phyloP scores from a whole-genome alignment of 208 protist species.

The Leishmania turanica region DNA sequence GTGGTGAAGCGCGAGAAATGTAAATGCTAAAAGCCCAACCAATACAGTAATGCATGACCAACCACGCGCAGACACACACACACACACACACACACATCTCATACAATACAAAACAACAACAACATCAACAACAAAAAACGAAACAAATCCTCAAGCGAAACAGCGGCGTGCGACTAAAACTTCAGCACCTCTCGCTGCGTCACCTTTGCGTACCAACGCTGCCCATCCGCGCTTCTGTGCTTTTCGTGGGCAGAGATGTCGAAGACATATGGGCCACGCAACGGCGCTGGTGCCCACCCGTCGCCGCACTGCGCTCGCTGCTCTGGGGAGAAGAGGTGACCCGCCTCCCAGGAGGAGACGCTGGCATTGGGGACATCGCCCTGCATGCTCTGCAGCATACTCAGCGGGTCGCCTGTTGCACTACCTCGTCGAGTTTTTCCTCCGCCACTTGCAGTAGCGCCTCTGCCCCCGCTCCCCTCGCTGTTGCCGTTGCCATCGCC shows the following conservation, averaged over 20 bases:
- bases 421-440: background rate
- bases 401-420: background rate
- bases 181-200: constrained; percentile 12
- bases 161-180: background rate
- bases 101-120: background rate
- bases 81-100: background rate
- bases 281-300: constrained; percentile 32
- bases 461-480: background rate
- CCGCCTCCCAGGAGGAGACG: constrained; percentile 15
- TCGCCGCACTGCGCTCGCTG: constrained; percentile 28
- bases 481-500: background rate
- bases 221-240: constrained; percentile 22
- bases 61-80: background rate
- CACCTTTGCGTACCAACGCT: constrained; percentile 24
- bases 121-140: background rate
- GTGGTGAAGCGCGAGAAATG: background rate
- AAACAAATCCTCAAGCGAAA: background rate
- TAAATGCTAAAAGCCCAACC: background rate
- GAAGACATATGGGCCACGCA: constrained; percentile 29
- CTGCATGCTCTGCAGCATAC: constrained; percentile 13
- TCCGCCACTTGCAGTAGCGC: too few species aligned
- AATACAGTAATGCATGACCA: background rate
- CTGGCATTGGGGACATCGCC: background rate
- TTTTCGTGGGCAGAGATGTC: constrained; percentile 18
- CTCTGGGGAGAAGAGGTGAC: constrained; percentile 21